Evolutionary conservation across 2,329 filamentous ascomycete species (phyloP).

Genomic region (Ophiocordyceps camponoti-rufipedis): DNA sequence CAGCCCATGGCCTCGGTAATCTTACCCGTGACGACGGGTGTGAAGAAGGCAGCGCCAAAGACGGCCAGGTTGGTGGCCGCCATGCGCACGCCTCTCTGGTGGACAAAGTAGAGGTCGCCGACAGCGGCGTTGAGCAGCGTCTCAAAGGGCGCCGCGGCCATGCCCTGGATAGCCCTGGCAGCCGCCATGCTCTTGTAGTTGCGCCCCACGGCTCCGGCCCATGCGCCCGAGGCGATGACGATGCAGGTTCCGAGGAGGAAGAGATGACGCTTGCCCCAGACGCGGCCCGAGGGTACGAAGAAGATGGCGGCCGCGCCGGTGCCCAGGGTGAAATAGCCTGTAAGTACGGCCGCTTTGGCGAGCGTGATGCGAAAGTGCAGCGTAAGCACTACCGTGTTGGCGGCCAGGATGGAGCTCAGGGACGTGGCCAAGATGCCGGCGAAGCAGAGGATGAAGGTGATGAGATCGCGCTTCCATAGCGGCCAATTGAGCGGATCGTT

Average conservation of each 20-base stretch:
- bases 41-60: slow-evolving; percentile 42
- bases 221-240: slow-evolving; percentile 55
- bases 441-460: slow-evolving; percentile 61
- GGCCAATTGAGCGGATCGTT: slow-evolving; percentile 83
- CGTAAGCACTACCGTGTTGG: slow-evolving; percentile 66
- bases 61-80: slow-evolving; percentile 48
- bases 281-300: slow-evolving; percentile 70
- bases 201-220: slow-evolving; percentile 52
- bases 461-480: slow-evolving; percentile 66
- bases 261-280: slow-evolving; percentile 85
- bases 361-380: slow-evolving; percentile 47
- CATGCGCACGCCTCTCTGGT: slow-evolving; percentile 72
- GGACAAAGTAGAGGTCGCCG: slow-evolving; percentile 81
- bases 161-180: slow-evolving; percentile 69
- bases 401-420: slow-evolving; percentile 71
- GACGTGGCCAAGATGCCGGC: slow-evolving; percentile 70
- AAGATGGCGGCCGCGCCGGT: slow-evolving; percentile 67
- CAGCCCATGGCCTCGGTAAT: slow-evolving; percentile 63
- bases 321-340: slow-evolving; percentile 73
- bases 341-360: slow-evolving; percentile 63
- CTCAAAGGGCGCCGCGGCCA: slow-evolving; percentile 78
- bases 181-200: slow-evolving; percentile 58
- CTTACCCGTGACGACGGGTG: slow-evolving; percentile 79
- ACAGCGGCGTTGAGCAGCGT: slow-evolving; percentile 76
- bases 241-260: slow-evolving; percentile 64